phyloP scores from a whole-genome alignment of 352 stramenopile species.

The Pythium oligandrum region DNA sequence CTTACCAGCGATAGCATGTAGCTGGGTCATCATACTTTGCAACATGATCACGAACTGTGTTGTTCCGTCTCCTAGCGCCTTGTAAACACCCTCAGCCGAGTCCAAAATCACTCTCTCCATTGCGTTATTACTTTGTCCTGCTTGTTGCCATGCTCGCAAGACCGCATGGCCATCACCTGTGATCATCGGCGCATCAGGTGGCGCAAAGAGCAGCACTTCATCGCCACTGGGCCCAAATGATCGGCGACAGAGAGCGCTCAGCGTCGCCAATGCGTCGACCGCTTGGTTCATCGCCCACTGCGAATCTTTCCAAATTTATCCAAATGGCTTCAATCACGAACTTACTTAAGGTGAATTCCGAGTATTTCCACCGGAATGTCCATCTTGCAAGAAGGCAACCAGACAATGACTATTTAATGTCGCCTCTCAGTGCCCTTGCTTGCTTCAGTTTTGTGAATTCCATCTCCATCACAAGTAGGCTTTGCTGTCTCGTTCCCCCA shows the following conservation, averaged over 20 bases:
- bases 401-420: no score
- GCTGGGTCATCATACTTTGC: conserved; percentile 19
- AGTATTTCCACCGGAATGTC: no score
- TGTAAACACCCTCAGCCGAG: conserved; percentile 41
- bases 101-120: conserved; percentile 45
- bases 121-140: conserved; percentile 7
- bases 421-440: no score
- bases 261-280: conserved; percentile 1
- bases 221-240: conserved; percentile 47
- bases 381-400: no score
- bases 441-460: no score
- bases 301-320: no score
- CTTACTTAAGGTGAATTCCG: no score
- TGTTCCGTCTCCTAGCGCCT: conserved; percentile 44
- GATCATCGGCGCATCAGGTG: conserved; percentile 50
- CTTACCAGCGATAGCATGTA: neutral
- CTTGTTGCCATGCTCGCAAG: conserved; percentile 33
- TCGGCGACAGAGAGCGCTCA: conserved; percentile 31
- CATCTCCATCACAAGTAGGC: no score
- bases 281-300: no score
- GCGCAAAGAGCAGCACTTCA: conserved; percentile 51
- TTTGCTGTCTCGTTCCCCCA: no score
- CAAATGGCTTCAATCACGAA: no score
- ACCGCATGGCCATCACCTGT: conserved; percentile 49
- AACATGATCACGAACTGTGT: conserved; percentile 61